Percentiles rank a stretch among this genome's conserved stretches.
Conservation (phyloP, 768 basidiomycete genomes). For the Pleurotus giganteus region DNA sequence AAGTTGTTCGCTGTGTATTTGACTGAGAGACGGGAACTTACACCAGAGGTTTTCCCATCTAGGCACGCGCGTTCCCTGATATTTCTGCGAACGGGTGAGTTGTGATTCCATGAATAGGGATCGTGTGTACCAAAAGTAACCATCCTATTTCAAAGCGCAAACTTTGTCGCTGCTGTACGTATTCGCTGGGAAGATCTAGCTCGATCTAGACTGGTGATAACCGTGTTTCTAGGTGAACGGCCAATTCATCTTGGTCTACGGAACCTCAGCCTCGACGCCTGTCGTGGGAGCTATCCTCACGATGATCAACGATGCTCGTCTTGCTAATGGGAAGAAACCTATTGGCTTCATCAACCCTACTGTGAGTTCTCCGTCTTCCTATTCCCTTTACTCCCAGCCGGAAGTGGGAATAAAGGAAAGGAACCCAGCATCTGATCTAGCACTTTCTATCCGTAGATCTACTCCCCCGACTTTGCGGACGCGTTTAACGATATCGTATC, state of each 20-base stretch:
- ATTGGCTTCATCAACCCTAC: conserved; percentile 50
- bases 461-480: conserved; percentile 34
- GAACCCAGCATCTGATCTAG: not conserved
- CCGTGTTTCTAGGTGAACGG: conserved; percentile 29
- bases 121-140: not conserved
- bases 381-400: conserved; percentile 13
- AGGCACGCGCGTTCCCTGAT: conserved; percentile 49
- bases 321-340: conserved; percentile 36
- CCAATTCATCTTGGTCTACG: conserved; percentile 36
- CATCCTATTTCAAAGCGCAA: conserved; percentile 24
- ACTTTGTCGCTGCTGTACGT: conserved; percentile 42
- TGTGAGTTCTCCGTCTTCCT: conserved; percentile 21
- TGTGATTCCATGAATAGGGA: not conserved
- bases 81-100: conserved; percentile 40
- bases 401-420: no score
- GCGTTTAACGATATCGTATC: conserved; percentile 50
- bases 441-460: conserved; percentile 31
- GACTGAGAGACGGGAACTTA: conserved; percentile 15
- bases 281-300: conserved; percentile 48
- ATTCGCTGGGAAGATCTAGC: not conserved
- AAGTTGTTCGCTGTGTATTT: conserved; percentile 11
- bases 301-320: conserved; percentile 51
- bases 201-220: no score
- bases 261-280: conserved; percentile 49
- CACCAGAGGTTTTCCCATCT: conserved; percentile 16